phyloP scores from a whole-genome alignment of 129 eudicot species.

The Cynara cardunculus region DNA sequence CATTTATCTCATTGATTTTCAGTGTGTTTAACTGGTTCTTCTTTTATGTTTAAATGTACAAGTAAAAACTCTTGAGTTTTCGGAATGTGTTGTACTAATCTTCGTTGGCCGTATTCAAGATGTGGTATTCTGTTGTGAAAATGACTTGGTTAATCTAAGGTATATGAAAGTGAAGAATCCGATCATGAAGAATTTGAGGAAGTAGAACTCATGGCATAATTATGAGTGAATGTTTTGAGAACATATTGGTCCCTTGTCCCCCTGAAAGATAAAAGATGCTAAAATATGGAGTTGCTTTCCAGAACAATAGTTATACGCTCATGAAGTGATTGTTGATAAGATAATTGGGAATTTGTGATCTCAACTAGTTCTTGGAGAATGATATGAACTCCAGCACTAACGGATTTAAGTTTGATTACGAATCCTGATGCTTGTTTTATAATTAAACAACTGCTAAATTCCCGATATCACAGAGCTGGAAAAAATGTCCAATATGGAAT shows the following conservation, averaged over 20 bases:
- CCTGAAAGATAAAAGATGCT: not conserved
- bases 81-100: not conserved
- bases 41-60: not conserved
- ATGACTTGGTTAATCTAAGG: not conserved
- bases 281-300: not conserved
- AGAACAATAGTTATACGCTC: not conserved
- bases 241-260: not conserved
- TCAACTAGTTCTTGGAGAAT: not conserved
- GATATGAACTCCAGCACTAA: not conserved
- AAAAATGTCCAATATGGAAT: no score
- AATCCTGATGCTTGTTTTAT: not conserved
- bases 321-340: not conserved
- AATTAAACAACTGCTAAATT: no score
- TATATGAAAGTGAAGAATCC: not conserved
- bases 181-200: not conserved
- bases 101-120: not conserved
- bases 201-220: not conserved
- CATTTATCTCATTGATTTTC: not conserved
- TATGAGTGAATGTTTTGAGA: not conserved
- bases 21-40: not conserved
- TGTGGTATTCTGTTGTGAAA: not conserved
- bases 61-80: not conserved
- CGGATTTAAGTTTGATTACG: not conserved
- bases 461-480: no score
- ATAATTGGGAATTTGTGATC: not conserved